A percentile compares a stretch with the other conserved stretches of the same genome.
phyloP scores from a whole-genome alignment of 2,329 filamentous ascomycete genomes.

The Claviceps sp. region DNA sequence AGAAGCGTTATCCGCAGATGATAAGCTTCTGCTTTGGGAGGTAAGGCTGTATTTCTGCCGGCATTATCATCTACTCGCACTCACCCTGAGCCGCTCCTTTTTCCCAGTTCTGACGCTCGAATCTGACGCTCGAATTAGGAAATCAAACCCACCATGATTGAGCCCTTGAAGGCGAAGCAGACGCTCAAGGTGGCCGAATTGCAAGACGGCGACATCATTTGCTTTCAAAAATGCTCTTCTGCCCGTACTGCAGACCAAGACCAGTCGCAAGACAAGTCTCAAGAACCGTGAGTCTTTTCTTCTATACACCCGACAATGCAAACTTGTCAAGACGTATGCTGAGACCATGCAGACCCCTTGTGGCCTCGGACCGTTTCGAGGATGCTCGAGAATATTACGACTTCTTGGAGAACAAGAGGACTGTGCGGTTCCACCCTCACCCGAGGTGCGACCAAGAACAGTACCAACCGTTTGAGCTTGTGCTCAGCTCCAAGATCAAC shows the following conservation, averaged over 20 bases:
- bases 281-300: constrained; percentile 17
- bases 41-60: constrained; percentile 19
- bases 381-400: constrained; percentile 87
- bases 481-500: constrained; percentile 73
- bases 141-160: constrained; percentile 97
- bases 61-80: neutral
- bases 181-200: constrained; percentile 85
- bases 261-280: constrained; percentile 15
- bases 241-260: constrained; percentile 31
- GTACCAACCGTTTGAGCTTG: constrained; percentile 58
- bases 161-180: constrained; percentile 80
- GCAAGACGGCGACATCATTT: constrained; percentile 93
- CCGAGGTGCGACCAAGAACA: constrained; percentile 42
- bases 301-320: neutral
- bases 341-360: constrained; percentile 8
- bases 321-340: too few relatives aligned
- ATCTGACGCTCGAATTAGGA: constrained; percentile 35
- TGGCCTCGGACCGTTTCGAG: constrained; percentile 37
- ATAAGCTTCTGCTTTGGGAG: constrained; percentile 64
- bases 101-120: neutral
- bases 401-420: constrained; percentile 73
- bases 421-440: constrained; percentile 63
- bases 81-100: neutral
- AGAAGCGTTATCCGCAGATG: constrained; percentile 50
- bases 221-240: constrained; percentile 58